Conservation (phyloP, 176 grass and related monocot species). For the Secale cereale region DNA sequence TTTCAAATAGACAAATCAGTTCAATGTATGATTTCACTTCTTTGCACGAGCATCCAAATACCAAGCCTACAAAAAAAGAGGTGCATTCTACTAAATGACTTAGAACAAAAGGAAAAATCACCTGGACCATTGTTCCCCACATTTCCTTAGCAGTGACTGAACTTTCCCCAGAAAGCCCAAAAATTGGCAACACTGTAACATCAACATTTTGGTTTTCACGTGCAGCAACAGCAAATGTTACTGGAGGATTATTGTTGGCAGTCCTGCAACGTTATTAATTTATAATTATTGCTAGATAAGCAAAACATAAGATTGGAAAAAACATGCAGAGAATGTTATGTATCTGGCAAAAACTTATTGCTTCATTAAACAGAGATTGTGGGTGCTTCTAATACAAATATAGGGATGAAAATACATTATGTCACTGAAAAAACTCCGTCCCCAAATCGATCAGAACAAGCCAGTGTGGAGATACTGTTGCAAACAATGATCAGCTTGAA, state of each 20-base stretch:
- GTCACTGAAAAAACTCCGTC: not conserved
- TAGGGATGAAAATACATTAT: not conserved
- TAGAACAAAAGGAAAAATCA: conserved; percentile 29
- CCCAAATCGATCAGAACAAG: not conserved
- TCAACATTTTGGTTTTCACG: conserved; percentile 91
- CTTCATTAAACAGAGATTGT: conserved; percentile 1
- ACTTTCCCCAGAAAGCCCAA: conserved; percentile 84
- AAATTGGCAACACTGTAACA: conserved; percentile 80
- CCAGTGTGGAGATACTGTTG: not conserved
- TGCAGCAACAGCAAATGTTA: conserved; percentile 93
- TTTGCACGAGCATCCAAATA: not conserved
- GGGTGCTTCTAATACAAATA: not conserved
- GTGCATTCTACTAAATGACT: not conserved
- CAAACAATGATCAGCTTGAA: not conserved
- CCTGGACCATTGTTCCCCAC: conserved; percentile 84
- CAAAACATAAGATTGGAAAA: not conserved
- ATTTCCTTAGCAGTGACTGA: conserved; percentile 80
- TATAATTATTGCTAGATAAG: conserved; percentile 10
- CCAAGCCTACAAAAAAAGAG: not conserved
- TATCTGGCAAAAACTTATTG: conserved; percentile 1
- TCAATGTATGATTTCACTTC: not conserved
- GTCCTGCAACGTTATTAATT: conserved; percentile 53
- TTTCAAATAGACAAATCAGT: not conserved
- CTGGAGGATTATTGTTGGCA: conserved; percentile 85
- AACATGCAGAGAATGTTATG: not conserved